Base-by-base conservation (phyloP, 768 basidiomycete species). In the button mushroom (Agaricus bisporus) region DNA sequence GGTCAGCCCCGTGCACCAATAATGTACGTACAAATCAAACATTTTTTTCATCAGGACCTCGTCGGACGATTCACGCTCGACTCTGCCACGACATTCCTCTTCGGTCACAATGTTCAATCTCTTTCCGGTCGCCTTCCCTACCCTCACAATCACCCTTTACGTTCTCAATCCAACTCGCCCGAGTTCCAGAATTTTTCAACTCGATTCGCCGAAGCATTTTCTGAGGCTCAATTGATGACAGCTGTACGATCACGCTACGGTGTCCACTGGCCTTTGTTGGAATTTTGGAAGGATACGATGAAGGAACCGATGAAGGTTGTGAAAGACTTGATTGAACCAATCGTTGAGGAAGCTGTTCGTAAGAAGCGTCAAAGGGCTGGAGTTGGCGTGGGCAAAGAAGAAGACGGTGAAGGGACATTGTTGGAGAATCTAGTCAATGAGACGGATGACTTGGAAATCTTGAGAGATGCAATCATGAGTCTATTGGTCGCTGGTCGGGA, bases 11-110 rank as follows among this genome's bases (percentile, higher is more conserved):
- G 35, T 36, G n/a, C 26, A 15, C 15, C n/a, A 32, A 14, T 18
- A 45, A 25, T 45, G 9, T 8, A 15, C 15, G 25, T 8, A 7
- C 32, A 4, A 22, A 5, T 29, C 7, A 45, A 8, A 12, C 5
- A 12, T 26, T 8, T 45, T 25, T 3, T 22, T 28, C 14, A 48
- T 5, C 45, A 75, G 73, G 75, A 77, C 52, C 57, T 75, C 25
- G 71, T 70, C 4, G 66, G 68, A 2, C 70, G 74, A 1, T 83
- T 84, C 62, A 83, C 83, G 15, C 81, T 84, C 32, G 82, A 85
- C 59, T 79, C 78, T 0, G 79, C 79, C 0, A 76, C 80, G 0
- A 77, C 78, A 22, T 82, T 83, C 59, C 69, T 82, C 9, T 80
- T 81, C 54, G 78, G 80, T 28, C 71, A 71, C 11, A 70, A 73